phyloP scores from a whole-genome alignment of 306 rosid species.

The Glycine tomentella region DNA sequence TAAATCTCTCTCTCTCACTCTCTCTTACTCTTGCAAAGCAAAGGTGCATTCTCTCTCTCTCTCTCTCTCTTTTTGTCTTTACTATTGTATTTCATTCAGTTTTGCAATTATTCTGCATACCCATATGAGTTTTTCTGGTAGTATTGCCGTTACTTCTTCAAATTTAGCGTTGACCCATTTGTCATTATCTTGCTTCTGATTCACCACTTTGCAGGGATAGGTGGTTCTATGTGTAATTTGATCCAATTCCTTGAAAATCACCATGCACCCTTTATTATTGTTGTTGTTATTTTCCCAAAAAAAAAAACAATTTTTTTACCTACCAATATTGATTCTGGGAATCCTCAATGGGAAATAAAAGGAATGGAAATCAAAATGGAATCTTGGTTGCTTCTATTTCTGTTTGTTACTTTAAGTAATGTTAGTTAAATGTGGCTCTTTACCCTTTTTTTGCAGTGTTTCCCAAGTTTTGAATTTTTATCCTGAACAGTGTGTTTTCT shows the following conservation, averaged over 20 bases:
- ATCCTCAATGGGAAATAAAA: not conserved
- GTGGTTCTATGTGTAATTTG: constrained; percentile 25
- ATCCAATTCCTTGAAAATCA: constrained; percentile 25
- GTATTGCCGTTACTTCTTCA: not conserved
- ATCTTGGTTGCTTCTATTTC: constrained; percentile 3
- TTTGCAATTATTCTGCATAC: not conserved
- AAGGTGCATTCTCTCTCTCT: constrained; percentile 40
- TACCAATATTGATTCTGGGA: not conserved
- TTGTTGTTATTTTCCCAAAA: not conserved
- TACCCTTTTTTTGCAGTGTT: constrained; percentile 39
- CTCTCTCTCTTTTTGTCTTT: constrained; percentile 33
- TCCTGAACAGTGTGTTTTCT: constrained; percentile 21
- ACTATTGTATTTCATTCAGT: not conserved
- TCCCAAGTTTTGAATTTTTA: constrained; percentile 34
- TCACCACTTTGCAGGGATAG: not conserved
- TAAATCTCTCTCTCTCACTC: not conserved
- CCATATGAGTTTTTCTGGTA: not conserved
- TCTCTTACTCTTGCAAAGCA: not conserved
- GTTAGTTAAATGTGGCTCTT: constrained; percentile 19
- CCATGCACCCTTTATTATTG: not conserved
- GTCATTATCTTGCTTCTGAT: not conserved
- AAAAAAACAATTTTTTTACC: not conserved
- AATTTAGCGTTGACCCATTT: constrained; percentile 31
- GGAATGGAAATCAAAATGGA: not conserved
- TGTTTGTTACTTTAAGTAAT: not conserved